Evolutionary conservation across 768 basidiomycete genomes (phyloP), one percentile per base, ranked within the genome.

Genomic region (Erythrobasidium yunnanense): DNA sequence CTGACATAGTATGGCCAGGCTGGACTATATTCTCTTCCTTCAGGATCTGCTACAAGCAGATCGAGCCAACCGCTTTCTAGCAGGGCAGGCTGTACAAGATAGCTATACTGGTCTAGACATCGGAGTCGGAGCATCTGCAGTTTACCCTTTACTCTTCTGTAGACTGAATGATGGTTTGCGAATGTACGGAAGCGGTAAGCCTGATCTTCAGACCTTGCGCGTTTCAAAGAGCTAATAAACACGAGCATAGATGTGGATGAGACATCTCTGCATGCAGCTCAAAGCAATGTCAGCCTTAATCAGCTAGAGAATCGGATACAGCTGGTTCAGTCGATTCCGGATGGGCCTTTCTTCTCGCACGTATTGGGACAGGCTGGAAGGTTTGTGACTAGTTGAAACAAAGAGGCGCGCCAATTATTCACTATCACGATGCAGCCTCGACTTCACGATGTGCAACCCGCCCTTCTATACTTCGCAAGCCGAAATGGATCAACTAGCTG

Each of bases 371-470:
- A 53, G 2, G n/a, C n/a, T n/a, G 5, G 15, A 34, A 8, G 8
- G 11, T 8, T n/a, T n/a, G n/a, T n/a, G n/a, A n/a, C n/a, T n/a
- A n/a, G n/a, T n/a, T n/a, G n/a, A n/a, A n/a, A n/a, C n/a, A n/a
- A n/a, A n/a, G n/a, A n/a, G n/a, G n/a, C n/a, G n/a, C n/a, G n/a
- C n/a, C n/a, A n/a, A n/a, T n/a, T n/a, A n/a, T n/a, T n/a, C n/a
- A n/a, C n/a, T n/a, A n/a, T n/a, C n/a, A n/a, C n/a, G n/a, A 32
- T 29, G 15, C 56, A 84, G 82, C 2, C 83, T 84, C 71, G 83
- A 86, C 65, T 90, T 93, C 70, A 83, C 85, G 0, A 89, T 97
- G 84, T 96, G 92, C 77, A 99, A 97, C 75, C 93, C 93, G 0
- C 93, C 93, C 0, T 99, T 99, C 76, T 97, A 95, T 73, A 74